Evolutionary conservation across 1,139 yeast genomes (phyloP), one percentile per base, ranked within the genome.

Genomic region (Debaryomyces subglobosus): DNA sequence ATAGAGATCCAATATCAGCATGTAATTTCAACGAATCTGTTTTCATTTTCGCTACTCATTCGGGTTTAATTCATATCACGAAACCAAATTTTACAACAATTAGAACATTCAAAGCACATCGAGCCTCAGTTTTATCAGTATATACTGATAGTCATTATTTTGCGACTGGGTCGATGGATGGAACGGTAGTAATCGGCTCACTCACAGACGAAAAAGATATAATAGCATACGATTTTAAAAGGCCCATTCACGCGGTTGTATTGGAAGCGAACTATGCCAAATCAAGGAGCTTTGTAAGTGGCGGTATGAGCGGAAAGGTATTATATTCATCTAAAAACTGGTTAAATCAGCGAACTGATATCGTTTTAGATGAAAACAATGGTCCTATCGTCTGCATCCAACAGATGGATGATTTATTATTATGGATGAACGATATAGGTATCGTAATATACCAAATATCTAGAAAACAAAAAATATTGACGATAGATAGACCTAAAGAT

Each of bases 161-260:
- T 55, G 96, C 92, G 0, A 85, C 96, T 0, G 96, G 92, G 0
- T 90, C 97, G 0, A 86, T 92, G 75, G 98, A 94, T 62, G 98
- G 99, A 0, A 88, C 96, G 0, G 87, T 92, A 0, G 91, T 89
- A 0, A 81, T 92, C 9, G 95, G 96, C 0, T 80, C 92, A 0
- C 71, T 88, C 0, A 53, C 56, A 1, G 90, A 86, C 51, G 82
- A 79, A 16, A 71, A 76, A 25, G 95, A 86, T 56, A 81, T 87
- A 3, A 74, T 81, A 0, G 91, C 91, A 1, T 87, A 82, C 55
- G 96, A 91, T 64, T 89, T 91, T 64, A 86, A 88, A 59, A 71
- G 98, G 30, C 98, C 99, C 0, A 81, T 95, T 0, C 96, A 91
- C 63, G 84, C 96, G 0, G 95, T 94, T 3, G 87, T 92, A 0